Evolutionary conservation across 257 asterid genomes (phyloP), one percentile per base, ranked within the genome.

Genomic region (Nicotiana paniculata): DNA sequence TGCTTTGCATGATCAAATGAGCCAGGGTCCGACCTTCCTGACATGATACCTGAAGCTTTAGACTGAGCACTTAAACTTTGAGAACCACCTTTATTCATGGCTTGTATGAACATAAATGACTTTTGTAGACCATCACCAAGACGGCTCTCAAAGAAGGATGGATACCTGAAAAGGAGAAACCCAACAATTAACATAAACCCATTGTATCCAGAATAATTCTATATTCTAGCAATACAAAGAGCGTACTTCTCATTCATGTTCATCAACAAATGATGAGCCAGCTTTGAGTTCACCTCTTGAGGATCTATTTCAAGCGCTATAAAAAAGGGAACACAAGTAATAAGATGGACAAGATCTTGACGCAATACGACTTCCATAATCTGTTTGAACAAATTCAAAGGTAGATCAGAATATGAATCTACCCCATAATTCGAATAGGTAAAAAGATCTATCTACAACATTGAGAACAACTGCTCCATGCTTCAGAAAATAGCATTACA

Each of bases 221-320:
- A 84, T 0, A 74, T 26, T 74, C 75, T 16, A 53, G 72, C 65
- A 81, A 62, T 16, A 63, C 24, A 21, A 21, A 21, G 24, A 21
- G 24, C 24, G 24, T 21, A 21, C 24, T 21, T 21, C 24, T 21
- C 24, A 21, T 21, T 21, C 24, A 21, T 21, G 24, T 21, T 21
- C 24, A 21, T 21, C 24, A 21, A 21, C 24, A 21, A 21, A 21
- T 21, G 24, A 21, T 21, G 24, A 21, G 24, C 24, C 24, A 21
- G 24, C 24, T 94, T 92, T 61, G 93, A 88, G 77, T 96, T 96
- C 63, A 72, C 88, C 84, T 92, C 98, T 79, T 88, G 82, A 4
- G 97, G 98, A 90, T 96, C 99, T 69, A 98, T 93, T 92, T 92
- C 99, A 82, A 96, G 99, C 54, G 99, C 98, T 85, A 96, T 93